Evolutionary conservation across 352 stramenopile genomes (phyloP), one percentile per base, ranked within the genome.

Genomic region (Thraustochytrium sp.): DNA sequence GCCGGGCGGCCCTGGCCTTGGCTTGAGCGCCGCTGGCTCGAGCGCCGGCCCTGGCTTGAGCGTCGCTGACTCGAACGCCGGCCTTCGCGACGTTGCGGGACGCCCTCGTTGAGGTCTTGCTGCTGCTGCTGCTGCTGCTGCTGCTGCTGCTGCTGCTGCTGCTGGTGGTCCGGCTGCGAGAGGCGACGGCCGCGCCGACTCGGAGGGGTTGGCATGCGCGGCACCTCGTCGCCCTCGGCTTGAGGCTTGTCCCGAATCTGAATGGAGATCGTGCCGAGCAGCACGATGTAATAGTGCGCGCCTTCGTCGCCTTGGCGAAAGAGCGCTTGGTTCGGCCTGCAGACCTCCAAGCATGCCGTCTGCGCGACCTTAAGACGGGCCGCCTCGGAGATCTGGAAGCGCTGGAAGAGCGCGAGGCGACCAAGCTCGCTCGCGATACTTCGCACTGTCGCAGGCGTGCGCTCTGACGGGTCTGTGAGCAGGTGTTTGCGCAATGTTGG

Each of bases 231-330:
- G 8, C 34, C 8, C 8, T 61, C 40, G 9, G n/a, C 9, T 26
- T 75, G 8, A 23, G 23, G 5, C 26, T 61, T 53, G 26, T 80
- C 68, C 26, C 53, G 34, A 8, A 64, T 34, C 63, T 63, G 42
- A 23, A 80, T 53, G 13, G 68, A 46, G n/a, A 80, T 37, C 13
- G 63, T 80, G 23, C 68, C 68, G 21, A 51, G 21, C 9, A 80
- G 53, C 11, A 80, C 53, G 42, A 80, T 31, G 46, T 80, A 80
- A 26, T 72, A 80, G 34, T 80, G 76, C 8, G 16, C 51, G 21
- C 68, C 68, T 1, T 48, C 46, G 29, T 68, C 68, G 38, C 53
- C 53, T 31, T 80, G 68, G n/a, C 26, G 53, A 65, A 80, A 80
- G 23, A 80, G 23, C 23, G 31, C 68, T 31, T 80, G 31, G 18